Evolutionary conservation across 2,329 filamentous ascomycete genomes (phyloP).

Genomic region (Zopfia rhizophila): DNA sequence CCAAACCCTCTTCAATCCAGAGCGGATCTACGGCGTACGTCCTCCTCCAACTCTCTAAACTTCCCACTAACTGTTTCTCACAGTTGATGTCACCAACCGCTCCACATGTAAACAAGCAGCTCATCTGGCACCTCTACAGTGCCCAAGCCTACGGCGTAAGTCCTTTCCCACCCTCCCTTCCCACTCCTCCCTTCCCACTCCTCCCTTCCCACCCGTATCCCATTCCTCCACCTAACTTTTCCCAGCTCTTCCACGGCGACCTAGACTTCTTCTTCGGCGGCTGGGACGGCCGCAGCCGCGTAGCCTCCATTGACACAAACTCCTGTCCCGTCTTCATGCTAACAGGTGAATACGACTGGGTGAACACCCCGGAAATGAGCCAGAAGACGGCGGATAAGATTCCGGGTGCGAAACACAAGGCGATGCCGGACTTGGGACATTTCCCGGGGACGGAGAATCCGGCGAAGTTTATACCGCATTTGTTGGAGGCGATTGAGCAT

Average conservation of each 20-base stretch:
- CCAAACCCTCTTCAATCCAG: slow-evolving; percentile 59
- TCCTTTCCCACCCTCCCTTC: neutral
- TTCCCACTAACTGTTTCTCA: slow-evolving; percentile 9
- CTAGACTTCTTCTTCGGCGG: slow-evolving; percentile 64
- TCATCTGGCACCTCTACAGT: slow-evolving; percentile 63
- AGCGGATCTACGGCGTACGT: slow-evolving; percentile 59
- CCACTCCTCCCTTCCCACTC: neutral
- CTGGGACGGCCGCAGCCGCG: slow-evolving; percentile 59
- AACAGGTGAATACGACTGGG: slow-evolving; percentile 62
- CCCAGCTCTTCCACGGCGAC: slow-evolving; percentile 61
- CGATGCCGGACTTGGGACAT: slow-evolving; percentile 59
- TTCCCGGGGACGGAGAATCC: slow-evolving; percentile 61
- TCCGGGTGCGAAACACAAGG: slow-evolving; percentile 55
- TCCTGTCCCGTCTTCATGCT: slow-evolving; percentile 63
- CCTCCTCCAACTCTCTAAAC: neutral
- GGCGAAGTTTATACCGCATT: slow-evolving; percentile 49
- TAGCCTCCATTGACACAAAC: slow-evolving; percentile 59
- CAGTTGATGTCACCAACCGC: slow-evolving; percentile 60
- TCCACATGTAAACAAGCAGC: slow-evolving; percentile 57
- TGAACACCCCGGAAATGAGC: slow-evolving; percentile 59
- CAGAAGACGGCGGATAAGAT: slow-evolving; percentile 61
- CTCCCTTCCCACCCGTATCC: neutral
- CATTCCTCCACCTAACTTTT: neutral
- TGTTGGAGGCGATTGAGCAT: slow-evolving; percentile 52
- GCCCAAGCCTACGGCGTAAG: slow-evolving; percentile 59